Evolutionary conservation across 2,329 filamentous ascomycete species (phyloP).

Genomic region (Pseudogymnoascus sp.): DNA sequence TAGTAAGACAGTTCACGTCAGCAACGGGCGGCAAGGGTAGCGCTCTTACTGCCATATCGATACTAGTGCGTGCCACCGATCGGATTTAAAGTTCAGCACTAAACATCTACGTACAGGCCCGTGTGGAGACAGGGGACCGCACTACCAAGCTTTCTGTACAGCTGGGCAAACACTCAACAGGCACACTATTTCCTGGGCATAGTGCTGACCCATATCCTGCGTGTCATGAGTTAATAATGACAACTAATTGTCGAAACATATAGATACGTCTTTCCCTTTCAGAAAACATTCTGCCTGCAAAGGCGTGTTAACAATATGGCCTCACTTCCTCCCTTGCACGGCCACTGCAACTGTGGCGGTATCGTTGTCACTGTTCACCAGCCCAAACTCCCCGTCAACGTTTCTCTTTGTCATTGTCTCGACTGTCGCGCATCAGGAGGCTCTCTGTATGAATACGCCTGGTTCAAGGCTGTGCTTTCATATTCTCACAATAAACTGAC

Average conservation of each 20-base stretch:
- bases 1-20: neutral
- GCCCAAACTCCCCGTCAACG: constrained; percentile 11
- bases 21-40: neutral
- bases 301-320: neutral
- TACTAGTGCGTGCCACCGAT: neutral
- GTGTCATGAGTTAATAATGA: neutral
- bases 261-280: neutral
- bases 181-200: neutral
- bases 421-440: constrained; percentile 15
- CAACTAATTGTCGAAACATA: neutral
- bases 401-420: constrained; percentile 14
- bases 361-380: constrained; percentile 14
- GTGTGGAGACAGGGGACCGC: neutral
- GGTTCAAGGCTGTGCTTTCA: neutral
- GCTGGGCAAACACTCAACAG: neutral
- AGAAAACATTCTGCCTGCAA: neutral
- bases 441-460: neutral
- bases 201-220: neutral
- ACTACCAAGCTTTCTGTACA: neutral
- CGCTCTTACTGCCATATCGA: neutral
- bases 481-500: neutral
- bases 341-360: constrained; percentile 15
- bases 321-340: neutral
- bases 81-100: neutral
- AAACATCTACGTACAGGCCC: neutral